These are phyloP conservation scores for Nemophila menziesii DNA, from an alignment of 257 asterid species.

Conservation along the genomic window DNA sequence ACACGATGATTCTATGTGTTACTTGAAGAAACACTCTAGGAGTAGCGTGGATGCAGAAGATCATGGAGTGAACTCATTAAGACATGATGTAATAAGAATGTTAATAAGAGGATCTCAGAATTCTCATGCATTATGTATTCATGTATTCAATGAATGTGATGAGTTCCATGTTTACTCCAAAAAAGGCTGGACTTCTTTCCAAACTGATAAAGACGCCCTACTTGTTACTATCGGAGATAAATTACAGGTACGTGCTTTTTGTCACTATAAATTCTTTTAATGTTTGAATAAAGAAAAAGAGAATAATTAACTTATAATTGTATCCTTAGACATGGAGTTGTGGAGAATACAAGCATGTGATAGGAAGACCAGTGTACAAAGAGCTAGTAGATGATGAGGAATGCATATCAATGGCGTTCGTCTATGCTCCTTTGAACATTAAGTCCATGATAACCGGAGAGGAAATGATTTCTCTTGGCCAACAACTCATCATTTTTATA, in stretches of 20 bases:
- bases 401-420: conserved; percentile 51
- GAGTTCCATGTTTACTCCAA: conserved; percentile 77
- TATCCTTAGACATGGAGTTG: conserved; percentile 55
- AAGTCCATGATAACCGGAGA: conserved; percentile 6
- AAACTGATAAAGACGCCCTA: conserved; percentile 33
- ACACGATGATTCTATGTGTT: conserved; percentile 31
- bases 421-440: conserved; percentile 31
- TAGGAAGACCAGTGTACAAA: conserved; percentile 59
- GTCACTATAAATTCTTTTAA: too few relatives aligned
- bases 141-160: conserved; percentile 51
- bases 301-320: too few relatives aligned
- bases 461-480: conserved; percentile 34
- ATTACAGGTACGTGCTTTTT: conserved; percentile 45
- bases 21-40: conserved; percentile 39
- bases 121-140: conserved; percentile 57
- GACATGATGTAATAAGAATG: conserved; percentile 66
- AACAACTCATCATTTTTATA: conserved; percentile 37
- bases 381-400: conserved; percentile 23
- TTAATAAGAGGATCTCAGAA: conserved; percentile 66
- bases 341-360: conserved; percentile 56
- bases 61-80: conserved; percentile 26
- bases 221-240: conserved; percentile 57
- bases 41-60: conserved; percentile 12
- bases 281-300: too few relatives aligned
- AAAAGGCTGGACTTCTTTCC: conserved; percentile 78